Base-by-base conservation (phyloP, 2,329 filamentous ascomycete genomes). In the Scorias spongiosa region DNA sequence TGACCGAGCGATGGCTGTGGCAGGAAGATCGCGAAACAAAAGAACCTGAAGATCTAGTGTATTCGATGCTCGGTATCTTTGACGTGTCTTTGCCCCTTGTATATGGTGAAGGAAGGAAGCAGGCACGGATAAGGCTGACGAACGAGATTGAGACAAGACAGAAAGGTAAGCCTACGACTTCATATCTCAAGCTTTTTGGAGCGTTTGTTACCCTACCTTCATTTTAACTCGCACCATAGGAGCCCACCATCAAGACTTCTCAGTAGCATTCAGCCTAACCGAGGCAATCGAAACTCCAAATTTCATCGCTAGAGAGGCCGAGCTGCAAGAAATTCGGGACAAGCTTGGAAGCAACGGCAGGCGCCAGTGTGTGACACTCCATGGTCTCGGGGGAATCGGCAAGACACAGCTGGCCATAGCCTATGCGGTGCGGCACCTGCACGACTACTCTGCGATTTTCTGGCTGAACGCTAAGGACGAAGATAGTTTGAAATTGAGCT, bases 31-130 rank as follows among this genome's bases (percentile, higher is more conserved):
- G 51, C 11, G 2, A 28, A 8, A 50, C 49, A 8, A 45, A 18
- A n/a, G 29, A 57, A 2, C 2, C 42, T 0, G 67, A 71, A 40
- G 68, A 71, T 36, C 55, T 56, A 17, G 64, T 63, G 1, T 71
- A 71, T 39, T 68, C 57, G 2, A 52, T 71, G 0, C 46, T 70
- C 1, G 68, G 68, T 0, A 56, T 71, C 0, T 69, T 71, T 18
- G 56, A 56, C 1, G 55, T 71, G 26, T 57, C 63, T 20, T 66
- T 71, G 60, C 60, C 65, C 0, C 45, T 68, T 1, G 40, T 68
- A 0, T 71, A 70, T 42, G 67, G 67, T 0, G 57, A 59, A 41
- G 54, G 54, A 10, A 39, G 29, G 29, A 18, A 2, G 5, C 40
- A 44, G 29, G 36, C 42, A 28, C 26, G 29, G 28, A 4, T 29